Evolutionary conservation across 495 filamentous ascomycete genomes (phyloP).

Genomic region (Neurospora hispaniola): DNA sequence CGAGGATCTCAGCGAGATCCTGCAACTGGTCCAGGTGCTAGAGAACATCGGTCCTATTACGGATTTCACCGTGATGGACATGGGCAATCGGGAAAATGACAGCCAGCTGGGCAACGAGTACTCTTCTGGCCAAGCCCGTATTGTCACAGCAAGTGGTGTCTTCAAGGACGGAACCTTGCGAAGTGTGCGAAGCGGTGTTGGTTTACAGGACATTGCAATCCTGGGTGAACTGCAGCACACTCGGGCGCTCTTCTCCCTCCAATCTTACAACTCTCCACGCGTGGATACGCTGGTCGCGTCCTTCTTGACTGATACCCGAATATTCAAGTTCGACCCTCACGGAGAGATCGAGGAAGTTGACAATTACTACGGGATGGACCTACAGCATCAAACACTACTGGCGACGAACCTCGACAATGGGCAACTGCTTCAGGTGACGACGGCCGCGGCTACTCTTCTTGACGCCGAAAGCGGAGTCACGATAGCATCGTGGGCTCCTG

Average conservation of each 20-base stretch:
- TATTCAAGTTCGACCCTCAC: slow-evolving; percentile 63
- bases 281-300: slow-evolving; percentile 68
- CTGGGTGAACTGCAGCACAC: slow-evolving; percentile 72
- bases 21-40: slow-evolving; percentile 66
- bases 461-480: slow-evolving; percentile 62
- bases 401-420: slow-evolving; percentile 50
- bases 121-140: slow-evolving; percentile 87
- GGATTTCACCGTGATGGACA: slow-evolving; percentile 91
- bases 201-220: slow-evolving; percentile 77
- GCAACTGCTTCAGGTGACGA: slow-evolving; percentile 70
- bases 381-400: slow-evolving; percentile 65
- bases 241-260: slow-evolving; percentile 48
- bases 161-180: slow-evolving; percentile 76
- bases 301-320: slow-evolving; percentile 71
- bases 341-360: slow-evolving; percentile 84
- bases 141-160: slow-evolving; percentile 86
- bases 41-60: slow-evolving; percentile 82
- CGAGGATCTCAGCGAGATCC: slow-evolving; percentile 21
- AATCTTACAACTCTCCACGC: slow-evolving; percentile 35
- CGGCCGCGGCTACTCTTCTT: slow-evolving; percentile 46
- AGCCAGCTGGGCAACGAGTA: slow-evolving; percentile 67
- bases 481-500: slow-evolving; percentile 56
- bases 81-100: slow-evolving; percentile 72
- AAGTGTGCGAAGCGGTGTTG: slow-evolving; percentile 87
- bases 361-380: slow-evolving; percentile 53